These are phyloP conservation scores for Leccinum rimulosum DNA, from an alignment of 768 basidiomycete genomes.

Conservation along the genomic window DNA sequence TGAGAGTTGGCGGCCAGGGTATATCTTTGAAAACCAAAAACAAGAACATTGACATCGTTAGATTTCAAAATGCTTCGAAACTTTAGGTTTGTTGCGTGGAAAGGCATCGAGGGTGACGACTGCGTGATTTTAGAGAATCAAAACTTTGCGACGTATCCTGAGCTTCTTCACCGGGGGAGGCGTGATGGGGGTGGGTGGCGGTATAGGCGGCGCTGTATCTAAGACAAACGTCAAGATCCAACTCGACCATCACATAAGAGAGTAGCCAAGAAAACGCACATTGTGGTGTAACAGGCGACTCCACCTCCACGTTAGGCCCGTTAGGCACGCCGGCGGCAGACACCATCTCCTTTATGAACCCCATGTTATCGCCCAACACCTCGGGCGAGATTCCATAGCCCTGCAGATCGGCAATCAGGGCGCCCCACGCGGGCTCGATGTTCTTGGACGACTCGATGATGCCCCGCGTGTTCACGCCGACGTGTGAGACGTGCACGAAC, in stretches of 20 bases:
- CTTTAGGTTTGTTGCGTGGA: neutral
- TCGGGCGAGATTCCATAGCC: slow-evolving; percentile 37
- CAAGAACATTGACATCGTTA: slow-evolving; percentile 8
- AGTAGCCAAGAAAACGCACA: slow-evolving; percentile 10
- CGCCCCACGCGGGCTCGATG: slow-evolving; percentile 54
- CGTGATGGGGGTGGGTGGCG: slow-evolving; percentile 5
- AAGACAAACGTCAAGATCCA: neutral
- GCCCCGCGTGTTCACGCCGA: slow-evolving; percentile 53
- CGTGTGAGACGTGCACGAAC: slow-evolving; percentile 65
- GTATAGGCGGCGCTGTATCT: slow-evolving; percentile 9
- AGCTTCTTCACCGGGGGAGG: slow-evolving; percentile 27
- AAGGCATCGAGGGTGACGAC: neutral
- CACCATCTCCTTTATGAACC: slow-evolving; percentile 33
- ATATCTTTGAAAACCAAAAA: slow-evolving; percentile 6
- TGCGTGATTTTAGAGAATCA: slow-evolving; percentile 22
- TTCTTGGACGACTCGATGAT: slow-evolving; percentile 52
- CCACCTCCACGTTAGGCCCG: neutral
- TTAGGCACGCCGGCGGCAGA: slow-evolving; percentile 16
- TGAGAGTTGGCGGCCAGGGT: slow-evolving; percentile 4
- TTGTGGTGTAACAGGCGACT: slow-evolving; percentile 2
- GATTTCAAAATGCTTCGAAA: slow-evolving; percentile 3
- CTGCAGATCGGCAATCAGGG: slow-evolving; percentile 42
- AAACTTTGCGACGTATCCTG: slow-evolving; percentile 31
- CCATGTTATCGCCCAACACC: slow-evolving; percentile 30
- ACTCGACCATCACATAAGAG: neutral